These are phyloP conservation scores for Fusarium irregulare DNA, from an alignment of 2,329 filamentous ascomycete genomes.

Conservation along the genomic window DNA sequence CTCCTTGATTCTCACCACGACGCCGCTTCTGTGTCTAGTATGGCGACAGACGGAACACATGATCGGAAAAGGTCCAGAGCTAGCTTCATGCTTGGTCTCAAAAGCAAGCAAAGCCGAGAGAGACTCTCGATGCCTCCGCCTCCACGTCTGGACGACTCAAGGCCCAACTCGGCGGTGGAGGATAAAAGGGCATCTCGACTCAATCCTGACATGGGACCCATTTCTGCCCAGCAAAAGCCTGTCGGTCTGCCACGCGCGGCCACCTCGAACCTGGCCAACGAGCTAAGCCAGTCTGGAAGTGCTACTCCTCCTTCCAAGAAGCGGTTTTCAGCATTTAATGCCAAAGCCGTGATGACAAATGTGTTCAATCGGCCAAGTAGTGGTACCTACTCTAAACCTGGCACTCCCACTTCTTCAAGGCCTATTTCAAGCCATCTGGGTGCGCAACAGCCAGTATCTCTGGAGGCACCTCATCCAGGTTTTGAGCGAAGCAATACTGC, in stretches of 20 bases:
- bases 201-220: slow-evolving; percentile 41
- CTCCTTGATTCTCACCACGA: slow-evolving; percentile 45
- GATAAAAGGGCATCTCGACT: slow-evolving; percentile 58
- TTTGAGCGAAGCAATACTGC: slow-evolving; percentile 42
- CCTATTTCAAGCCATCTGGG: slow-evolving; percentile 32
- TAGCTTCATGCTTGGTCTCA: slow-evolving; percentile 53
- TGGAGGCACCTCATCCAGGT: slow-evolving; percentile 31
- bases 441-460: slow-evolving; percentile 21
- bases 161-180: slow-evolving; percentile 38
- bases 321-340: slow-evolving; percentile 57
- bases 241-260: slow-evolving; percentile 38
- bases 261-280: slow-evolving; percentile 39
- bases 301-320: slow-evolving; percentile 52
- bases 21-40: slow-evolving; percentile 57
- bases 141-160: slow-evolving; percentile 26
- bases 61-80: slow-evolving; percentile 54
- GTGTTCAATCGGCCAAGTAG: slow-evolving; percentile 45
- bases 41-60: slow-evolving; percentile 53
- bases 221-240: slow-evolving; percentile 31
- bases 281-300: slow-evolving; percentile 24
- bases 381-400: slow-evolving; percentile 30
- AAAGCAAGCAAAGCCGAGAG: slow-evolving; percentile 34
- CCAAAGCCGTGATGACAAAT: slow-evolving; percentile 48
- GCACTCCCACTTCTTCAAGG: slow-evolving; percentile 32
- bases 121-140: slow-evolving; percentile 31